A percentile compares a stretch with the other conserved stretches of the same genome.
Conservation (phyloP, 441 rosid species). For the Dalechampia spathulata region DNA sequence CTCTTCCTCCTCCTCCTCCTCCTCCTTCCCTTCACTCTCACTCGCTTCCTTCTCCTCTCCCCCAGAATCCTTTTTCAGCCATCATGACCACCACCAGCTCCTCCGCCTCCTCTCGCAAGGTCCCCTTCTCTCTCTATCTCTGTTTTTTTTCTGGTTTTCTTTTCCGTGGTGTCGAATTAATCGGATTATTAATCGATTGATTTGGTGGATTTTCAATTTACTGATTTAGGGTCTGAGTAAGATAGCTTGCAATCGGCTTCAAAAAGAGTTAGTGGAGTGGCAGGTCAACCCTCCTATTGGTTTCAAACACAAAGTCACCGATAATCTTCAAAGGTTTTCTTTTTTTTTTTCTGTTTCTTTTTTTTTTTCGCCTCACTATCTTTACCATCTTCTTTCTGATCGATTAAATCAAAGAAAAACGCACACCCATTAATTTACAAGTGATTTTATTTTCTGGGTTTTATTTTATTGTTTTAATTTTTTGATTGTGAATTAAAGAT, state of each 20-base stretch:
- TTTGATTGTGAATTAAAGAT: conserved; percentile 38
- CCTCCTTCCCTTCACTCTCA: background rate
- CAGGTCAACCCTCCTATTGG: conserved; percentile 89
- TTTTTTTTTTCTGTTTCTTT: background rate
- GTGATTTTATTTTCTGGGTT: background rate
- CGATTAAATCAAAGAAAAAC: background rate
- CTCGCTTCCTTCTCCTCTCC: background rate
- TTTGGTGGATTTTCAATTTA: background rate
- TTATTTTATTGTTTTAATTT: background rate
- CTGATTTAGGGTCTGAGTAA: conserved; percentile 69
- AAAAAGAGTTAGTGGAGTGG: conserved; percentile 97
- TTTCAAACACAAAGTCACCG: conserved; percentile 88
- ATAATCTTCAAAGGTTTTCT: conserved; percentile 79
- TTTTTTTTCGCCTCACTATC: background rate
- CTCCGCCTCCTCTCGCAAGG: conserved; percentile 82
- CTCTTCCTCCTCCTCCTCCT: background rate
- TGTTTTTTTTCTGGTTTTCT: no score
- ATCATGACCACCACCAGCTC: conserved; percentile 58
- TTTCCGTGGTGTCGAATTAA: background rate
- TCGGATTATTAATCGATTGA: no score
- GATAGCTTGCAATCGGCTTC: conserved; percentile 92
- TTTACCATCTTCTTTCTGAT: no score
- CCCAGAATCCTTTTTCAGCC: no score
- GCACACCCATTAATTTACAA: background rate
- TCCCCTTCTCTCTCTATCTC: background rate